These are phyloP conservation scores for Yarrowia keelungensis DNA, from an alignment of 805 yeast genomes.

Conservation along the genomic window DNA sequence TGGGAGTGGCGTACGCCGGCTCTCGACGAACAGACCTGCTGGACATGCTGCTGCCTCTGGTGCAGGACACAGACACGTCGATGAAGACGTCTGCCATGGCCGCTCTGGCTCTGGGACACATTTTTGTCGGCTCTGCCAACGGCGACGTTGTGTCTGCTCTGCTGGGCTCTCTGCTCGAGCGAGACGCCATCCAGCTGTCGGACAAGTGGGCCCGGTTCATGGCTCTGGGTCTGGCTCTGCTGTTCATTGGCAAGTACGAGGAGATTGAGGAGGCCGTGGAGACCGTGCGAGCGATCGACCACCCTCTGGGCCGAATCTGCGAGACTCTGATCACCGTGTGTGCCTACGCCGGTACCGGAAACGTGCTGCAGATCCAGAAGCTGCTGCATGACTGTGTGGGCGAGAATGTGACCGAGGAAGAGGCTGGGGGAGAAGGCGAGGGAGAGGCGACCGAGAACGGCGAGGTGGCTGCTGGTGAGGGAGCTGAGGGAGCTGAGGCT, in stretches of 20 bases:
- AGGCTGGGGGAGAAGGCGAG: conserved; percentile 52
- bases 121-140: conserved; percentile 93
- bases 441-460: conserved; percentile 53
- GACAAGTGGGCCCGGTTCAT: conserved; percentile 89
- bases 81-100: conserved; percentile 85
- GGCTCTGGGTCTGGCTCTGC: conserved; percentile 88
- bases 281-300: conserved; percentile 92
- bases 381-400: conserved; percentile 83
- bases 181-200: conserved; percentile 76
- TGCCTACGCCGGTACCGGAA: conserved; percentile 97
- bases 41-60: conserved; percentile 77
- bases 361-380: conserved; percentile 91
- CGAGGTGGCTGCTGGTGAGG: conserved; percentile 51
- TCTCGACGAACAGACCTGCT: conserved; percentile 85
- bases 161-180: conserved; percentile 86
- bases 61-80: conserved; percentile 75
- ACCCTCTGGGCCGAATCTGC: conserved; percentile 87
- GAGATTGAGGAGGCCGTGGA: conserved; percentile 90
- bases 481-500: conserved; percentile 46
- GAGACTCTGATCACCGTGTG: conserved; percentile 90
- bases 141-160: conserved; percentile 94
- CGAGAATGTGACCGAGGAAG: conserved; percentile 57
- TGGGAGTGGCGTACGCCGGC: conserved; percentile 95
- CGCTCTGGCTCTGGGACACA: conserved; percentile 90
- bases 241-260: conserved; percentile 92